Evolutionary conservation across 257 asterid species (phyloP).

Genomic region (Asclepias syriaca): DNA sequence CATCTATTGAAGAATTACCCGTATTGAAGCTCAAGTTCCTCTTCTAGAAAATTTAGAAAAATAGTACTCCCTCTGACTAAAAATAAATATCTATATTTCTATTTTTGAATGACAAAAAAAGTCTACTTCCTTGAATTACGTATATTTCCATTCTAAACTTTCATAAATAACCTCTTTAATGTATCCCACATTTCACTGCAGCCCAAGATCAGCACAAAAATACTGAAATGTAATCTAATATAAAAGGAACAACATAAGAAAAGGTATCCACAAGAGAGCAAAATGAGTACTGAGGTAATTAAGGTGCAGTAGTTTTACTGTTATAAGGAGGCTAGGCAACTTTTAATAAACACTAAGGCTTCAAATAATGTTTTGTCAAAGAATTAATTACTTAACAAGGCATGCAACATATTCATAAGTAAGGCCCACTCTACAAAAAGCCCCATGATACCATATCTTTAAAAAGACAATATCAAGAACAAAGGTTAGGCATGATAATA

Average conservation of each 20-base stretch:
- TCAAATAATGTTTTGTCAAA: neutral
- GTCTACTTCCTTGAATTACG: neutral
- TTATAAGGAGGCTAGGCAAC: neutral
- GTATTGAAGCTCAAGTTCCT: neutral
- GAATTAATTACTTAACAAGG: neutral
- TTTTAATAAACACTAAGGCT: neutral
- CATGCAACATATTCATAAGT: neutral
- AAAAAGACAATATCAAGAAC: neutral
- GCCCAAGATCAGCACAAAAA: neutral
- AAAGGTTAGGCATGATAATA: neutral
- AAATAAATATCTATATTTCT: neutral
- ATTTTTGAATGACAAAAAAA: neutral
- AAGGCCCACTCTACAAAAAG: neutral
- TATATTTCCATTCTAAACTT: neutral
- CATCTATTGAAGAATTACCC: neutral
- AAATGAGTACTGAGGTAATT: neutral
- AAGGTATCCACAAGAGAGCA: neutral
- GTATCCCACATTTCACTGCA: neutral
- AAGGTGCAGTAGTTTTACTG: neutral
- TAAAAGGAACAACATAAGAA: neutral
- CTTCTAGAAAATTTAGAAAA: neutral
- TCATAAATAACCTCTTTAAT: neutral
- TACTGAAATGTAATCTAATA: neutral
- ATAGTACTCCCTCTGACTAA: neutral
- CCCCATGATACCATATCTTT: neutral